phyloP scores from a whole-genome alignment of 2,329 filamentous ascomycete species.

The Raffaelea arxii region DNA sequence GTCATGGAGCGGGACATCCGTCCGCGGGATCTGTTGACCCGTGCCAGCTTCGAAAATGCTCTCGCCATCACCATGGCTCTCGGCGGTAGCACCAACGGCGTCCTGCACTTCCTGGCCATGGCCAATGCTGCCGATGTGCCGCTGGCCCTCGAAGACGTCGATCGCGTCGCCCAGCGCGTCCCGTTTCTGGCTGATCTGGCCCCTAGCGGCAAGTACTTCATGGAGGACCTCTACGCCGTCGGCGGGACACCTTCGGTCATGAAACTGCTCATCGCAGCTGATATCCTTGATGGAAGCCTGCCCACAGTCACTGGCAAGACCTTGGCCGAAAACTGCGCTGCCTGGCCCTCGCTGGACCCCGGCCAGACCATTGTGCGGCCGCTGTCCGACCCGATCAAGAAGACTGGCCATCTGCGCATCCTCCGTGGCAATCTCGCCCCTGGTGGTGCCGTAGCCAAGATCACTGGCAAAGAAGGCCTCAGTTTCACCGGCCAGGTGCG shows the following conservation, averaged over 20 bases:
- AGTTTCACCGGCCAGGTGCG: constrained; percentile 70
- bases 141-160: constrained; percentile 72
- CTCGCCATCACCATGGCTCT: constrained; percentile 84
- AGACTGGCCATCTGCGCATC: constrained; percentile 79
- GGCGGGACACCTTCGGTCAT: constrained; percentile 80
- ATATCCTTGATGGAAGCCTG: constrained; percentile 66
- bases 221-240: constrained; percentile 79
- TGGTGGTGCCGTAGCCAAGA: constrained; percentile 85
- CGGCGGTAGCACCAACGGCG: constrained; percentile 83
- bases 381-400: constrained; percentile 63
- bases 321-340: constrained; percentile 68
- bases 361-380: constrained; percentile 77
- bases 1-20: constrained; percentile 79
- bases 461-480: constrained; percentile 89
- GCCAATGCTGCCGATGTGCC: constrained; percentile 72
- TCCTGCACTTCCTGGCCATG: constrained; percentile 85
- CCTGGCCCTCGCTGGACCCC: constrained; percentile 66
- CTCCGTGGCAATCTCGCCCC: constrained; percentile 82
- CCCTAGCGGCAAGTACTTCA: constrained; percentile 69
- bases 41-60: constrained; percentile 76
- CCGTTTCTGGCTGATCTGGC: constrained; percentile 81
- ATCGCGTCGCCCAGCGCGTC: constrained; percentile 70
- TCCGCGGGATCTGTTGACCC: constrained; percentile 71
- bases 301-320: constrained; percentile 79
- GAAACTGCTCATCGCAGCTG: constrained; percentile 70